Conservation (phyloP, 106 monocot genomes). For the Agapanthus africanus region DNA sequence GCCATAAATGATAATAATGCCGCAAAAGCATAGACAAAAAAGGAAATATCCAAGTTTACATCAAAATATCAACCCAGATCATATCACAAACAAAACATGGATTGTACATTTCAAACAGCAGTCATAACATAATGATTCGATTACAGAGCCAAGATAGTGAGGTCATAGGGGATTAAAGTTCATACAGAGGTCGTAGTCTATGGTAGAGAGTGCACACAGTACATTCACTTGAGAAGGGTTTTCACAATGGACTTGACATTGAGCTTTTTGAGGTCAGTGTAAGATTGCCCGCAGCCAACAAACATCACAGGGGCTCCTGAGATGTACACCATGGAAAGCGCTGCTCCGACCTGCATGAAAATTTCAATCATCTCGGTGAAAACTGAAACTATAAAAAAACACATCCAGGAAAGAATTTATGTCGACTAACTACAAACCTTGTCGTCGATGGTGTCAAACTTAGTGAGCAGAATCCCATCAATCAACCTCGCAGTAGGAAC, state of each 20-base stretch:
- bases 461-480: conserved; percentile 96
- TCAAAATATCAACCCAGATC: no score
- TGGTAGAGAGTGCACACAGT: not conserved
- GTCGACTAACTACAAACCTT: conserved; percentile 76
- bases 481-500: conserved; percentile 80
- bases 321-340: conserved; percentile 97
- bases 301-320: conserved; percentile 98
- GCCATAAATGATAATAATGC: no score
- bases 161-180: conserved; percentile 15
- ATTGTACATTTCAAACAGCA: not conserved
- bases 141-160: conserved; percentile 15
- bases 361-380: not conserved
- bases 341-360: conserved; percentile 75
- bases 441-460: conserved; percentile 98
- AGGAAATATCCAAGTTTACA: no score
- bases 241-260: conserved; percentile 97
- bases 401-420: not conserved
- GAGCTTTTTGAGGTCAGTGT: conserved; percentile 97
- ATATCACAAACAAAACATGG: no score
- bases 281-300: conserved; percentile 97
- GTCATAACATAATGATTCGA: conserved; percentile 2
- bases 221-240: conserved; percentile 66
- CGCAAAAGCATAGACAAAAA: no score
- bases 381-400: not conserved
- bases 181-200: conserved; percentile 7